phyloP scores from a whole-genome alignment of 352 stramenopile species.

The Phytophthora parvispora region DNA sequence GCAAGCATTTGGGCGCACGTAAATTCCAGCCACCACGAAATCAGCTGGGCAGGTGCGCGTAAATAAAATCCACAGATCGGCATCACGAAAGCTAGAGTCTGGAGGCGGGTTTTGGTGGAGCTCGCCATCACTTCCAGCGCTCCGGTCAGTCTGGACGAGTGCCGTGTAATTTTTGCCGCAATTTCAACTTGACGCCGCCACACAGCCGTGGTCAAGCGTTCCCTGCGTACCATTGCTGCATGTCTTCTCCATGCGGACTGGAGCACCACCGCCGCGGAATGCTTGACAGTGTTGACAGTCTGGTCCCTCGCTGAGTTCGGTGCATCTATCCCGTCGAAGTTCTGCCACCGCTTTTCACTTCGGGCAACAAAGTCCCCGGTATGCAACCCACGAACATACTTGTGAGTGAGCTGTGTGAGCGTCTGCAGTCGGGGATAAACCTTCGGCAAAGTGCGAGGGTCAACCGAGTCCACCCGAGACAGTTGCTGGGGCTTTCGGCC shows the following conservation, averaged over 20 bases:
- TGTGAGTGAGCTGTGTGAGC: slow-evolving; percentile 49
- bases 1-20: slow-evolving; percentile 21
- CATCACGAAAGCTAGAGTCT: slow-evolving; percentile 6
- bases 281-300: slow-evolving; percentile 30
- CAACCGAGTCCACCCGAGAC: neutral
- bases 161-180: slow-evolving; percentile 49
- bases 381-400: slow-evolving; percentile 49
- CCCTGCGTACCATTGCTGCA: slow-evolving; percentile 37
- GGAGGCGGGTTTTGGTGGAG: neutral
- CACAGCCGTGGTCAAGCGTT: slow-evolving; percentile 26
- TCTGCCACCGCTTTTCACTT: slow-evolving; percentile 51
- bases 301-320: slow-evolving; percentile 27
- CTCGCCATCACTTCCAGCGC: neutral
- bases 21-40: slow-evolving; percentile 59
- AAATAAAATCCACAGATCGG: slow-evolving; percentile 32
- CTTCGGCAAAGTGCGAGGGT: slow-evolving; percentile 21
- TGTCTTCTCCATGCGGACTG: slow-evolving; percentile 57
- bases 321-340: slow-evolving; percentile 40
- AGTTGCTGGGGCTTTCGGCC: slow-evolving; percentile 12
- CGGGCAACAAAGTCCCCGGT: slow-evolving; percentile 54
- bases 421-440: slow-evolving; percentile 55
- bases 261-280: slow-evolving; percentile 58
- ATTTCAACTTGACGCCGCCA: slow-evolving; percentile 56
- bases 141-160: slow-evolving; percentile 17
- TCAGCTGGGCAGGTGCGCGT: slow-evolving; percentile 41